Evolutionary conservation across 2,329 filamentous ascomycete species (phyloP), one percentile per base, ranked within the genome.

Genomic region (Sordariomycetes sp.): DNA sequence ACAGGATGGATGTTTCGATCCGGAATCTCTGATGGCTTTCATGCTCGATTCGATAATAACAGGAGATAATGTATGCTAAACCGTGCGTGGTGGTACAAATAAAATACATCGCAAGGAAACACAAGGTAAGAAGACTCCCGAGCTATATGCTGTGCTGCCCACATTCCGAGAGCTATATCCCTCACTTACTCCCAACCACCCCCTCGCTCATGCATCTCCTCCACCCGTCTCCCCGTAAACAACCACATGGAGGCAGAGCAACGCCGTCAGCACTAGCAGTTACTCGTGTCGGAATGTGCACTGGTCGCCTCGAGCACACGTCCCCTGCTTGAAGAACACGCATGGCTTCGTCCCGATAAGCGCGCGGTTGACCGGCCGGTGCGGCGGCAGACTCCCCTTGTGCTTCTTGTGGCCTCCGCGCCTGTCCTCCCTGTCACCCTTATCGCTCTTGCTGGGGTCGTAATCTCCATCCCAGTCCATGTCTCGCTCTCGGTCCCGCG

Each of bases 251-350:
- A 3, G 37, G 18, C 40, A 46, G 14, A n/a, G 6, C 40, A 46
- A 46, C 18, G 14, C 8, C 16, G 40, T 7, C 18, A n/a, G 40
- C 14, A 8, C 7, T n/a, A n/a, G 6, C 40, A 8, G 10, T 40
- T 40, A 52, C 48, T 88, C 85, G 66, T 90, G 87, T 59, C 86
- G 79, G 69, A 87, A 90, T 2, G 87, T 89, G 72, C 87, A 90
- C 65, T 84, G 83, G 40, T 87, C 85, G 24, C 87, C 87, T 67
- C 89, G 86, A 7, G 81, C 82, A 71, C 87, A 90, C 66, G 85
- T 85, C 16, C 87, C 87, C 66, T 87, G 81, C 59, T 81, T 78
- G 76, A 78, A 90, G 69, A 89, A 90, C 22, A 79, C 79, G 69
- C 87, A 90, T 5, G 85, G 78, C 65, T 87, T 84, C 51, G 85